phyloP scores from a whole-genome alignment of 176 grass and related monocot genomes.

The Sorghum bicolor region Sorghum_bicolor_NCBIv3 NC_012879.2:17845501-17846000 shows the following conservation, averaged over 20 bases:
- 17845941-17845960: neutral
- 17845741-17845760: slow-evolving; percentile 8
- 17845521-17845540: slow-evolving; percentile 4
- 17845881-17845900: neutral
- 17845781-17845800: neutral
- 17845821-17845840: neutral
- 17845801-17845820: neutral
- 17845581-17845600: slow-evolving; percentile 35
- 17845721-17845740: slow-evolving; percentile 13
- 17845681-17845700: neutral
- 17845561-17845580: neutral
- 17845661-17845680: neutral
- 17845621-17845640: neutral
- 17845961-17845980: neutral
- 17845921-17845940: neutral
- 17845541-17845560: neutral
- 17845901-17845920: neutral
- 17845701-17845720: neutral
- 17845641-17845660: neutral
- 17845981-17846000: neutral
- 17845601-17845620: neutral
- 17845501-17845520: neutral
- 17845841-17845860: neutral
- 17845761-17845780: neutral
- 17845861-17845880: neutral